Conservation (phyloP, 23 red algal species). For the Gracilaria gracilis region DNA sequence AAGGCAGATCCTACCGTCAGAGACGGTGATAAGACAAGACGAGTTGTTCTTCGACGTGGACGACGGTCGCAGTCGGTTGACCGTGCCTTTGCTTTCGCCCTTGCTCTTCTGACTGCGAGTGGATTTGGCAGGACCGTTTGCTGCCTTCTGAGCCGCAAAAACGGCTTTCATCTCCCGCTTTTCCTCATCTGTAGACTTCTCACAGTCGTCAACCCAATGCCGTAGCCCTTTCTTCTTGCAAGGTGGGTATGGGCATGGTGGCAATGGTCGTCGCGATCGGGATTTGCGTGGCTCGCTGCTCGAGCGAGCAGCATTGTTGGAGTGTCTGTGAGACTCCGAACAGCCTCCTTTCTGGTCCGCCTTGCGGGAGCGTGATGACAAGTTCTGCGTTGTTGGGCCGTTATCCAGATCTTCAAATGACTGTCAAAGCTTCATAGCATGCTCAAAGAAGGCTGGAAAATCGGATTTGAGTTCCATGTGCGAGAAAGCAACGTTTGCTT, state of each 20-base stretch:
- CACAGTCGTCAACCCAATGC: slow-evolving; percentile 39
- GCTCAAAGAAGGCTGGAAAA: neutral
- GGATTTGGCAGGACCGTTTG: neutral
- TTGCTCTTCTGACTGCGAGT: neutral
- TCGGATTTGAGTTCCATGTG: too few relatives aligned
- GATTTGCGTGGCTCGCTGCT: neutral
- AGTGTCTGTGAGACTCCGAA: neutral
- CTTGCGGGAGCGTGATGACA: neutral
- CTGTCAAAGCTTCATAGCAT: slow-evolving; percentile 5
- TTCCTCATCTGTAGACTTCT: neutral
- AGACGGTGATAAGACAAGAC: neutral
- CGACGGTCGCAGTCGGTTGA: neutral
- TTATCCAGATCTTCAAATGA: neutral
- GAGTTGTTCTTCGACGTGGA: neutral
- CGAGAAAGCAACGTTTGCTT: too few relatives aligned
- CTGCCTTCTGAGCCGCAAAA: slow-evolving; percentile 11
- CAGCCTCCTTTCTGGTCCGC: neutral
- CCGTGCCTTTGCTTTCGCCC: neutral
- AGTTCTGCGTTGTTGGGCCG: neutral
- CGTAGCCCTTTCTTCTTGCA: slow-evolving; percentile 17
- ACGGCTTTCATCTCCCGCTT: slow-evolving; percentile 10
- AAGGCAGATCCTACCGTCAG: neutral
- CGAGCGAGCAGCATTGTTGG: neutral
- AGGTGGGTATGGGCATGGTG: neutral
- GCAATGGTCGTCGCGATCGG: neutral